These are phyloP conservation scores for Colletotrichum sp. DNA, from an alignment of 2,329 filamentous ascomycete species.

Conservation along the genomic window DNA sequence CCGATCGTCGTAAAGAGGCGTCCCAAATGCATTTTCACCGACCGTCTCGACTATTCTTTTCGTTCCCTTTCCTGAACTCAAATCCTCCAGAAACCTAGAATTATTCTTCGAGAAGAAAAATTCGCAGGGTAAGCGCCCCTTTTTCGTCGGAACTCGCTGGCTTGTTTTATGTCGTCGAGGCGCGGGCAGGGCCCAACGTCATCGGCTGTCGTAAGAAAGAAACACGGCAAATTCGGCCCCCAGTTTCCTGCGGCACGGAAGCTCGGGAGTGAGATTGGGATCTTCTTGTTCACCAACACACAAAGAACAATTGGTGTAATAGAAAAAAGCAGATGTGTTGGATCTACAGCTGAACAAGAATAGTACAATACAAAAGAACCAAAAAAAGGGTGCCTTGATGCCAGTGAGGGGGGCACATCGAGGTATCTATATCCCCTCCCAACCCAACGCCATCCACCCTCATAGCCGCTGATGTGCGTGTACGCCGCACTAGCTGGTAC, in stretches of 20 bases:
- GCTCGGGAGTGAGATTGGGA: not conserved
- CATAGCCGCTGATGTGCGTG: not conserved
- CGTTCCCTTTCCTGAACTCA: not conserved
- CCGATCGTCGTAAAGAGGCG: not conserved
- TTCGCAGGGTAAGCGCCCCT: not conserved
- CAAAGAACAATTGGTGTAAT: not conserved
- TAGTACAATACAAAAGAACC: not conserved
- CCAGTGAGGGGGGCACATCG: not conserved
- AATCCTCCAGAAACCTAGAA: not conserved
- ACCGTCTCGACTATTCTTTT: not conserved
- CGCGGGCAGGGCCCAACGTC: slow-evolving; percentile 11
- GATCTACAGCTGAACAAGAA: not conserved
- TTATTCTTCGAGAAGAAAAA: not conserved
- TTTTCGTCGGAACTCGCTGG: not conserved
- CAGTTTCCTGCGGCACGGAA: not conserved
- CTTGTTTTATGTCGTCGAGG: not conserved
- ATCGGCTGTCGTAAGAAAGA: not conserved
- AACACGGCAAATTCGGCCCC: not conserved
- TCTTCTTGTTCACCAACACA: not conserved
- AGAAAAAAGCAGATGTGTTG: not conserved
- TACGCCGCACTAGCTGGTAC: not conserved
- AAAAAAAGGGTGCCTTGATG: not conserved
- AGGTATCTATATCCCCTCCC: not conserved
- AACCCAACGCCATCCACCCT: not conserved
- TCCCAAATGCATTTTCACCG: slow-evolving; percentile 3